Percentiles rank a stretch among this genome's conserved stretches.
These are phyloP conservation scores for Ophiostoma sp. DNA, from an alignment of 2,329 filamentous ascomycete species.

Conservation along the genomic window DNA sequence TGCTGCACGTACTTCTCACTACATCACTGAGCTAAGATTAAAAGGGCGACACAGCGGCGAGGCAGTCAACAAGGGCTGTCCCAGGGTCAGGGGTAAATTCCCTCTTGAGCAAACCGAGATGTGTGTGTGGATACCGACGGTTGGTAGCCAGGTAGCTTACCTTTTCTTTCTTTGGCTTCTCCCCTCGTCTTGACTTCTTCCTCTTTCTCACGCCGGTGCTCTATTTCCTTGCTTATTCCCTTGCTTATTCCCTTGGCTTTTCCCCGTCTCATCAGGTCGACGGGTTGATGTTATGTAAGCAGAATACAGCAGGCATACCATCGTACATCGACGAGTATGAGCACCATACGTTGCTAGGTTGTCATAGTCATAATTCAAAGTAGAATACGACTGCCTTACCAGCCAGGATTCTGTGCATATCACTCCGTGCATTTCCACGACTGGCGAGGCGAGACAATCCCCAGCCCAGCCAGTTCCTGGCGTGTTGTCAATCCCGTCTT, in stretches of 20 bases:
- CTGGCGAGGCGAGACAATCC: conserved; percentile 1
- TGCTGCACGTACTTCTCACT: background rate
- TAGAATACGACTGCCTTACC: background rate
- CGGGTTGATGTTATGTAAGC: background rate
- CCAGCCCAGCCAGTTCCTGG: background rate
- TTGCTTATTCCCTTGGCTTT: background rate
- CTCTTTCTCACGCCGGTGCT: background rate
- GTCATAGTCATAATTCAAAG: background rate
- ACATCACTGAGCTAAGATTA: background rate
- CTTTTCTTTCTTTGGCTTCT: background rate
- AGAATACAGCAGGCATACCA: background rate
- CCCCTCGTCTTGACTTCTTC: background rate
- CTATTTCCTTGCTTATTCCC: background rate
- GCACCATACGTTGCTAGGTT: too few species aligned
- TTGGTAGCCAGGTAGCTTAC: background rate
- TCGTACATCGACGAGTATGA: background rate
- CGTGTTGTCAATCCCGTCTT: background rate
- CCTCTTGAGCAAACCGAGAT: background rate
- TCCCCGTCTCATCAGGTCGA: background rate
- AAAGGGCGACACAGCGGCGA: background rate
- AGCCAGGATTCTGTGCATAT: background rate
- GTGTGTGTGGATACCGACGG: background rate
- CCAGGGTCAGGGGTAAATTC: conserved; percentile 1
- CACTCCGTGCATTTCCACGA: background rate
- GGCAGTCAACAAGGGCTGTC: too few species aligned